Percentiles rank a stretch among this genome's conserved stretches.
Evolutionary conservation across 2,329 filamentous ascomycete genomes (phyloP).

Genomic region (Nectriaceae sp.): DNA sequence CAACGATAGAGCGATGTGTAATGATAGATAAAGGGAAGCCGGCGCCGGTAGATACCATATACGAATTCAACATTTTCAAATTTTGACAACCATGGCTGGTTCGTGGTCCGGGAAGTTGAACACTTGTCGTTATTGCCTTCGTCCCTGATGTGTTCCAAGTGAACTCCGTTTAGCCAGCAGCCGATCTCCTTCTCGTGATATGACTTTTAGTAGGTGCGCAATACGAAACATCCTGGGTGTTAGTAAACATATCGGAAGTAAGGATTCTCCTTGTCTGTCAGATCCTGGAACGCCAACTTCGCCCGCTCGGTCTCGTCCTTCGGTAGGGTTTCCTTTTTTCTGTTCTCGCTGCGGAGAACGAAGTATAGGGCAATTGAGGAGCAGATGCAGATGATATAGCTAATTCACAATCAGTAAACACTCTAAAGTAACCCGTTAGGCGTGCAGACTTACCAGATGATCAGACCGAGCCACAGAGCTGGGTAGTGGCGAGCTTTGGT

Average conservation of each 20-base stretch:
- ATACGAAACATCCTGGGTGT: no score
- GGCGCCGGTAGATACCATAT: no score
- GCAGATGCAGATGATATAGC: slow-evolving; percentile 68
- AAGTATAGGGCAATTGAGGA: slow-evolving; percentile 58
- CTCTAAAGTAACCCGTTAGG: fast-evolving
- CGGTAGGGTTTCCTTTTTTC: slow-evolving; percentile 45
- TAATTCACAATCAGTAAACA: slow-evolving; percentile 29
- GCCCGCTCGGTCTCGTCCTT: slow-evolving; percentile 63
- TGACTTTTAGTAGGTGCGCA: no score
- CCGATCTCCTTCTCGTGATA: no score
- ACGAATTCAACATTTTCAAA: no score
- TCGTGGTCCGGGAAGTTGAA: no score
- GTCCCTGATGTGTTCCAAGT: no score
- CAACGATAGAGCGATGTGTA: neutral
- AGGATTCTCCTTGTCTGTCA: slow-evolving; percentile 69
- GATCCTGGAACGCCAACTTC: slow-evolving; percentile 65
- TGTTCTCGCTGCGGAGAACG: slow-evolving; percentile 62
- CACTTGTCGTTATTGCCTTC: no score
- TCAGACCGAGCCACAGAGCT: slow-evolving; percentile 69
- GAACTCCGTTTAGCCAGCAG: no score
- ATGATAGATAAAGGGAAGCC: neutral
- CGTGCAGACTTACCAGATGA: slow-evolving; percentile 49
- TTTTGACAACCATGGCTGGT: no score
- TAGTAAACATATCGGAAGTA: slow-evolving; percentile 62
- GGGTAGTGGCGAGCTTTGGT: slow-evolving; percentile 69